phyloP scores from a whole-genome alignment of 345 rosid genomes.

The Ricinus communis region DNA sequence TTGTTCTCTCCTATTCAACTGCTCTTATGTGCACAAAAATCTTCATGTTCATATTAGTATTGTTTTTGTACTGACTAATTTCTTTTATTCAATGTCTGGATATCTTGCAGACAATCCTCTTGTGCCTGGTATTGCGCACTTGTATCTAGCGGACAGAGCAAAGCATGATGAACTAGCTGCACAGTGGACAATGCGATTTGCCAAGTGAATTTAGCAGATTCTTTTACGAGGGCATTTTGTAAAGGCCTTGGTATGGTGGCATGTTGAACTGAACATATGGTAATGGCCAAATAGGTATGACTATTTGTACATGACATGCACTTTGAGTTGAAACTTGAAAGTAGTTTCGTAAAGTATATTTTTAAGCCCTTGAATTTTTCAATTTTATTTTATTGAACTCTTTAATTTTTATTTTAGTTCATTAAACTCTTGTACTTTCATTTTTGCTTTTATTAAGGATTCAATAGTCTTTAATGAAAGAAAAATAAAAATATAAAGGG shows the following conservation, averaged over 20 bases:
- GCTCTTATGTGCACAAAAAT: not conserved
- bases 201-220: slow-evolving; percentile 42
- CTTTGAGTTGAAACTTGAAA: not conserved
- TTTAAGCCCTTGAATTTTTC: too few species aligned
- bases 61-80: not conserved
- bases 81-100: not conserved
- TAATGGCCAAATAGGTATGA: not conserved
- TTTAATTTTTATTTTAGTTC: too few species aligned
- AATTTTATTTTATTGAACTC: too few species aligned
- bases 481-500: too few species aligned
- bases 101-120: slow-evolving; percentile 56
- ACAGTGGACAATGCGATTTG: slow-evolving; percentile 90
- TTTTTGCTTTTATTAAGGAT: too few species aligned
- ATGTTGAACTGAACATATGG: too few species aligned
- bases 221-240: not conserved
- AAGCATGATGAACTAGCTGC: slow-evolving; percentile 78
- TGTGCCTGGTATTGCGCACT: slow-evolving; percentile 61
- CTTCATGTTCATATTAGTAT: not conserved
- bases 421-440: too few species aligned
- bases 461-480: too few species aligned
- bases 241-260: not conserved
- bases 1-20: not conserved
- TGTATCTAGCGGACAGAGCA: slow-evolving; percentile 68
- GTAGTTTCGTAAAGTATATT: too few species aligned
- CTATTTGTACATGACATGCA: not conserved